phyloP scores from a whole-genome alignment of 345 rosid genomes.

The Boechera stricta region DNA sequence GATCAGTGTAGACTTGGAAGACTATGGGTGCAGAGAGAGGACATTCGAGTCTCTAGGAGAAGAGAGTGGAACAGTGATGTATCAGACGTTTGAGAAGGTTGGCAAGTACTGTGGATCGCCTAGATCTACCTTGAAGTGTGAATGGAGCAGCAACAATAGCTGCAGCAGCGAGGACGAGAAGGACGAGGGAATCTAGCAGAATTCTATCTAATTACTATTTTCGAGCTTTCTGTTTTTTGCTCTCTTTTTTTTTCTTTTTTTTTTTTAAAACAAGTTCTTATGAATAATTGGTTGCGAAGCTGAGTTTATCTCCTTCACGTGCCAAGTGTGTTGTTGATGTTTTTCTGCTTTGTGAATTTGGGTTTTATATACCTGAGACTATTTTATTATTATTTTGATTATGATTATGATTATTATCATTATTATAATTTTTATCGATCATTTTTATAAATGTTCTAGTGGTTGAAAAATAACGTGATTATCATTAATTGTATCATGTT shows the following conservation, averaged over 20 bases:
- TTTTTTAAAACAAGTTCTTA: not conserved
- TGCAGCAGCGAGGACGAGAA: constrained; percentile 50
- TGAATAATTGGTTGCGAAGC: constrained; percentile 25
- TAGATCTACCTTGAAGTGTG: constrained; percentile 47
- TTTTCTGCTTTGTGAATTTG: constrained; percentile 11
- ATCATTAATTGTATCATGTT: no score
- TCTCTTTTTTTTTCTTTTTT: not conserved
- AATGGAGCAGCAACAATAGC: constrained; percentile 46
- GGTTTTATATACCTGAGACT: constrained; percentile 7
- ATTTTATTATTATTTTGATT: not conserved
- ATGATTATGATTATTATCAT: not conserved
- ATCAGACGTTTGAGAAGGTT: constrained; percentile 45
- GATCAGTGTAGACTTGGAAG: constrained; percentile 53
- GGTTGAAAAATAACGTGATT: no score
- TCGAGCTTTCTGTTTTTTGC: constrained; percentile 23
- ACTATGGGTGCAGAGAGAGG: constrained; percentile 51
- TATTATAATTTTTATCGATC: not conserved
- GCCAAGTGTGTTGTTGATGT: constrained; percentile 22
- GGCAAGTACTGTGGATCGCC: constrained; percentile 45
- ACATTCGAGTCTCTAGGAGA: constrained; percentile 45
- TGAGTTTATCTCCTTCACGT: constrained; percentile 30
- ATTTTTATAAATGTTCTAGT: no score
- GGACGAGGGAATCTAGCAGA: constrained; percentile 50
- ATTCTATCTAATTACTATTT: constrained; percentile 21
- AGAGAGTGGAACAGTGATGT: constrained; percentile 47